Base-by-base conservation (phyloP, 208 protist genomes). In the Leptomonas pyrrhocoris region DNA sequence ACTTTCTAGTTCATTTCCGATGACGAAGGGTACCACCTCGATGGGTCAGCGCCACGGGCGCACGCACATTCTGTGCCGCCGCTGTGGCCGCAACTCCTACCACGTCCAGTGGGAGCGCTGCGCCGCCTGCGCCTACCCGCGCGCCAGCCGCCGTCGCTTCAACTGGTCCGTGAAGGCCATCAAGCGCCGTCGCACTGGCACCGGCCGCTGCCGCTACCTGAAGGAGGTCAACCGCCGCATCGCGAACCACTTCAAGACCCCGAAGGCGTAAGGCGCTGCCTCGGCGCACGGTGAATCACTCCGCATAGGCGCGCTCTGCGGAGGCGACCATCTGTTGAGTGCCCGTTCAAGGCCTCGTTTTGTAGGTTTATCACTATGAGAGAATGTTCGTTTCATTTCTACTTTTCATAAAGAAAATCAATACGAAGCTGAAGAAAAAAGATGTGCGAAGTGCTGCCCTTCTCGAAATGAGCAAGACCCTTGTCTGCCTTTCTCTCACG, bases 41-140 rank as follows among this genome's bases (percentile, higher is more conserved):
- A 86, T 88, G 91, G 93, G 93, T 68, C 83, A 93, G 89, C 90
- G 93, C 88, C 89, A 93, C 74, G 86, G 87, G 79, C 91, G 89
- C 86, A 96, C 97, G 60, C 99, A 99, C 94, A 98, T 94, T 67
- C 80, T 98, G 60, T 99, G 99, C 95, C 83, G 90, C 66, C 93
- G 99, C 80, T 99, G 99, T 85, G 98, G 98, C 55, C 77, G 86
- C 55, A 90, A 97, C 69, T 86, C 98, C 15, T 99, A 97, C 86
- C 98, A 99, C 86, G 90, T 98, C 57, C 98, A 99, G 93, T 99
- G 99, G 94, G 84, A 96, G 79, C 90, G 79, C 31, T 99, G 99
- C 89, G 91, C 94, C 74, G 95, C 98, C 57, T 99, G 99, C 87
- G 98, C 92, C 59, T 99, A 97, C 92, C 99, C 99, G 50, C 85